Conservation (phyloP, 768 basidiomycete genomes). For the Austroboletus festivus region DNA sequence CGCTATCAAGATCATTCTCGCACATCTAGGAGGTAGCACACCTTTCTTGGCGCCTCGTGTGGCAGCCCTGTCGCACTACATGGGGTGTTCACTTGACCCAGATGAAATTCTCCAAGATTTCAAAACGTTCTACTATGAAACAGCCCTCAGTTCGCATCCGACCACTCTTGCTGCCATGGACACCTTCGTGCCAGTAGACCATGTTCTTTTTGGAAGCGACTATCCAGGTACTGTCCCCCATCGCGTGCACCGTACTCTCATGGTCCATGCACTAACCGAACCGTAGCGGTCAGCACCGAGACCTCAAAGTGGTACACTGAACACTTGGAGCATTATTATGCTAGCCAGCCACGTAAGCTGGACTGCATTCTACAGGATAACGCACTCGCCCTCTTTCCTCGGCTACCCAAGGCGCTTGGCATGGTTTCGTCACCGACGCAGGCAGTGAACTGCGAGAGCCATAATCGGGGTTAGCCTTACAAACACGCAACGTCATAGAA, state of each 20-base stretch:
- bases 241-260: background rate
- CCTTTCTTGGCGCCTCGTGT: constrained; percentile 66
- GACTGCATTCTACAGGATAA: constrained; percentile 47
- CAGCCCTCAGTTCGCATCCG: constrained; percentile 59
- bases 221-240: constrained; percentile 56
- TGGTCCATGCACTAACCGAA: constrained; percentile 1
- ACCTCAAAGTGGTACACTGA: constrained; percentile 62
- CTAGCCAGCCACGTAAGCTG: constrained; percentile 37
- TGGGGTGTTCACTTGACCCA: constrained; percentile 63
- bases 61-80: constrained; percentile 62
- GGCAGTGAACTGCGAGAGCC: background rate
- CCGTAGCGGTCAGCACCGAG: constrained; percentile 52
- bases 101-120: constrained; percentile 71
- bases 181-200: constrained; percentile 46
- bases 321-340: constrained; percentile 50
- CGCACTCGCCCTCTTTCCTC: constrained; percentile 50
- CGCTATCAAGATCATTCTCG: constrained; percentile 61
- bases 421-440: background rate
- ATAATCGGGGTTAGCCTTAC: background rate
- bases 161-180: constrained; percentile 51
- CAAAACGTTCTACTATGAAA: constrained; percentile 70
- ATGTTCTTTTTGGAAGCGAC: constrained; percentile 69
- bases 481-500: constrained; percentile 10
- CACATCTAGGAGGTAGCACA: constrained; percentile 72
- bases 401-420: constrained; percentile 12